Conservation (phyloP, 2,329 filamentous ascomycete genomes). For the Trichoderma atroviride region DNA sequence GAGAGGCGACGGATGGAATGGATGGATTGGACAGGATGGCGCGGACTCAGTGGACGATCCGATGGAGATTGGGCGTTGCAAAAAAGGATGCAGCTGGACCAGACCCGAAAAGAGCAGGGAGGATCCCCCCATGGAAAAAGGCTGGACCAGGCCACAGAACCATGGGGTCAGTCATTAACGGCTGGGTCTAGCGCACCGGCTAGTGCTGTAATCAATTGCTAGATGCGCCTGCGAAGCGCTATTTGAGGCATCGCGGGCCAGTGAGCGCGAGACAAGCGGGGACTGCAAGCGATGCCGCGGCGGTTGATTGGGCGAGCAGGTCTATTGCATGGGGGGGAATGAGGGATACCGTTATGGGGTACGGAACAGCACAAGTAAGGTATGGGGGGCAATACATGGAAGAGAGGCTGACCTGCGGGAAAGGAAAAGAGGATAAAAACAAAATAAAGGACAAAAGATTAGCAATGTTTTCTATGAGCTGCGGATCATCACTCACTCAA, state of each 20-base stretch:
- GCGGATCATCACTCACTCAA: not conserved
- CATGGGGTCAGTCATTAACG: slow-evolving; percentile 11
- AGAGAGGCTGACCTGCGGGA: not conserved
- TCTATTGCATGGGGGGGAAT: not conserved
- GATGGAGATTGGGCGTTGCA: slow-evolving; percentile 25
- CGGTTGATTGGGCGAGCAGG: slow-evolving; percentile 17
- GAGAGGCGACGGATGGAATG: not conserved
- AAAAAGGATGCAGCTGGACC: slow-evolving; percentile 18
- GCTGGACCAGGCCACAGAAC: slow-evolving; percentile 10
- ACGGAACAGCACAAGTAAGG: not conserved
- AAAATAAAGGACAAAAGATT: not conserved
- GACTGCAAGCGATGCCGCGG: slow-evolving; percentile 18
- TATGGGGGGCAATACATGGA: not conserved
- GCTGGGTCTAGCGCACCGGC: slow-evolving; percentile 16
- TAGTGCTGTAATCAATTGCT: slow-evolving; percentile 11
- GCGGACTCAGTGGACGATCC: slow-evolving; percentile 18
- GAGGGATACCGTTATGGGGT: not conserved
- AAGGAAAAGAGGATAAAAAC: not conserved
- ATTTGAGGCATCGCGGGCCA: slow-evolving; percentile 9
- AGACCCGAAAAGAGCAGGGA: not conserved
- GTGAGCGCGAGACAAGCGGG: slow-evolving; percentile 18
- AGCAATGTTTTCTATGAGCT: not conserved
- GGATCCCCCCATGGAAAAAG: slow-evolving; percentile 17
- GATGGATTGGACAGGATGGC: slow-evolving; percentile 3
- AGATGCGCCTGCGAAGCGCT: slow-evolving; percentile 9